Percentiles rank a stretch among this genome's conserved stretches.
Conservation (phyloP, 2,329 filamentous ascomycete species). For the Penicillium sp. region DNA sequence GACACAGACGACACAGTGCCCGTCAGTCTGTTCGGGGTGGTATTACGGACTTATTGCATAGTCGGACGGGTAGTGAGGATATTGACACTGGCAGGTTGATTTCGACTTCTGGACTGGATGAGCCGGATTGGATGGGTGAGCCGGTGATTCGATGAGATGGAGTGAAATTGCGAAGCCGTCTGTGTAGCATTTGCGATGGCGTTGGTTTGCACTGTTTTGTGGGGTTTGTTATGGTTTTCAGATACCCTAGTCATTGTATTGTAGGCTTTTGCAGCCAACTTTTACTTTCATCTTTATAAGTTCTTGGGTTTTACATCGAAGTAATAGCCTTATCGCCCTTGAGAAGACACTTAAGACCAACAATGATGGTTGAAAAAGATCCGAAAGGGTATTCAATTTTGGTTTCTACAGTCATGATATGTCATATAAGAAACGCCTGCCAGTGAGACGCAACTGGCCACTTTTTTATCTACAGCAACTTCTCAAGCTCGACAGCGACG, state of each 20-base stretch:
- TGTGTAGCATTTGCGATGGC: conserved; percentile 6
- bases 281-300: neutral
- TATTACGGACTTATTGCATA: conserved; percentile 31
- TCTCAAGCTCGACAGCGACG: conserved; percentile 74
- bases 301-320: neutral
- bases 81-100: conserved; percentile 35
- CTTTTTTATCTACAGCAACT: conserved; percentile 59
- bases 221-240: conserved; percentile 26
- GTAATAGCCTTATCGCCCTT: neutral
- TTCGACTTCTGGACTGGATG: conserved; percentile 41
- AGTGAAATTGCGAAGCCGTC: neutral
- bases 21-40: conserved; percentile 40
- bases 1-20: conserved; percentile 38
- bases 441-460: conserved; percentile 3
- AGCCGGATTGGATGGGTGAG: conserved; percentile 58
- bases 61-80: conserved; percentile 32
- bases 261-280: neutral
- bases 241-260: conserved; percentile 30
- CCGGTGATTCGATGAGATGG: conserved; percentile 51
- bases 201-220: conserved; percentile 9
- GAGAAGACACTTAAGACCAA: too few species aligned
- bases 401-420: conserved; percentile 33
- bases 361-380: conserved; percentile 7
- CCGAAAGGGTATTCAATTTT: conserved; percentile 35
- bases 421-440: conserved; percentile 27